A percentile compares a stretch with the other conserved stretches of the same genome.
These are phyloP conservation scores for Malus hybrid DNA, from an alignment of 331 rosid genomes.

Conservation along the genomic window DNA sequence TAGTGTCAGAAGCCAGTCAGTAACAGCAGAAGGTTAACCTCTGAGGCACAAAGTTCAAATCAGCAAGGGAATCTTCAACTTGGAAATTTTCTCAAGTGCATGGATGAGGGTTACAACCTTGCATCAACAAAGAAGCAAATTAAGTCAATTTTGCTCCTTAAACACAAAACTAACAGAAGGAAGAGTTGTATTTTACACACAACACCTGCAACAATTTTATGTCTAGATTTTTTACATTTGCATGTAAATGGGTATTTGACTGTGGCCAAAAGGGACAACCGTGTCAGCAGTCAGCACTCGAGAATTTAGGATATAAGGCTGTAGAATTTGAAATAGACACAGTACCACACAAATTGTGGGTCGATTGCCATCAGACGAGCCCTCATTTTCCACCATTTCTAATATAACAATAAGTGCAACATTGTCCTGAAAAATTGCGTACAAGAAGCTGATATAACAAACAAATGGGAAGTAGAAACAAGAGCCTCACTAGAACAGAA, in stretches of 20 bases:
- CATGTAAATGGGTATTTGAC: constrained; percentile 35
- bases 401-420: constrained; percentile 20
- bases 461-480: background rate
- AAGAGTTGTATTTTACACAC: background rate
- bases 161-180: background rate
- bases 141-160: background rate
- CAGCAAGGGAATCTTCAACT: constrained; percentile 13
- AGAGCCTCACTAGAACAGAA: background rate
- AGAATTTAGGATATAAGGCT: background rate
- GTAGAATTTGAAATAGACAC: background rate
- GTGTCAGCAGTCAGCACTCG: background rate
- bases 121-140: background rate
- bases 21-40: constrained; percentile 8
- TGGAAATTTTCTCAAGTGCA: constrained; percentile 12
- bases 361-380: background rate
- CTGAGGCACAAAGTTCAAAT: constrained; percentile 19
- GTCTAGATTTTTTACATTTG: background rate
- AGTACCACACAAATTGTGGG: constrained; percentile 31
- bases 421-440: constrained; percentile 14
- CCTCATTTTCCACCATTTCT: constrained; percentile 6
- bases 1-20: background rate
- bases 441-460: background rate
- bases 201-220: constrained; percentile 23
- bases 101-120: constrained; percentile 18
- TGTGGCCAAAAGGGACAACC: background rate